Evolutionary conservation across 208 protist genomes (phyloP), one percentile per base, ranked within the genome.

Genomic region (Herpetomonas tarakana): DNA sequence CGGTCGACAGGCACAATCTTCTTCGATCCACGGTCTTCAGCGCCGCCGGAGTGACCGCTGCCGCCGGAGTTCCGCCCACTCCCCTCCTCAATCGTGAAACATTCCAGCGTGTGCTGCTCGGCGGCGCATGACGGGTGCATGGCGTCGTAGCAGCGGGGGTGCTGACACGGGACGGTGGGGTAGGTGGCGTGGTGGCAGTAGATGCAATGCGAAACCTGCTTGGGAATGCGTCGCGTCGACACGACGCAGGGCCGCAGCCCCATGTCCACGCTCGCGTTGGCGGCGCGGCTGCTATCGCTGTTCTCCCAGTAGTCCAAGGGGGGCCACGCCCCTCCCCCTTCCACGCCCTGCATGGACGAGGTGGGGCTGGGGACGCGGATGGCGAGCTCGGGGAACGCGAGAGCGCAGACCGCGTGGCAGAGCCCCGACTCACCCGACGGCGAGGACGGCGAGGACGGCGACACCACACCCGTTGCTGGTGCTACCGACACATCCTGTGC

Each of bases 91-190:
- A 49, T 4, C 18, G 57, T 52, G 52, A 73, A 73, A 58, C 81
- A 88, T 55, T 90, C 82, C 2, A 82, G 39, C 6, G 80, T 79
- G 45, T 78, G 74, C 9, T 74, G 76, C 55, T 71, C 69, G 19
- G 75, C 73, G 18, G 81, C 86, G 38, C 86, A 93, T 18, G 78
- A 71, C 26, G 86, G 75, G 62, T 93, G 86, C 75, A 93, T 85
- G 12, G 54, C 47, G 54, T 79, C 80, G 41, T 83, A 86, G 71
- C 86, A 93, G 38, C 71, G 65, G 1, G 77, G 73, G 65, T 88
- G 74, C 22, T 70, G 47, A 39, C 86, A 93, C 63, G 52, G 75
- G 2, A 81, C 52, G 28, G 65, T 79, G 3, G 62, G 73, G 9
- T 71, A 71, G 19, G 45, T 60, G 3, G 71, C 71, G 46, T 75